Base-by-base conservation (phyloP, 2,329 filamentous ascomycete species). In the Thielaviopsis punctulata region DNA sequence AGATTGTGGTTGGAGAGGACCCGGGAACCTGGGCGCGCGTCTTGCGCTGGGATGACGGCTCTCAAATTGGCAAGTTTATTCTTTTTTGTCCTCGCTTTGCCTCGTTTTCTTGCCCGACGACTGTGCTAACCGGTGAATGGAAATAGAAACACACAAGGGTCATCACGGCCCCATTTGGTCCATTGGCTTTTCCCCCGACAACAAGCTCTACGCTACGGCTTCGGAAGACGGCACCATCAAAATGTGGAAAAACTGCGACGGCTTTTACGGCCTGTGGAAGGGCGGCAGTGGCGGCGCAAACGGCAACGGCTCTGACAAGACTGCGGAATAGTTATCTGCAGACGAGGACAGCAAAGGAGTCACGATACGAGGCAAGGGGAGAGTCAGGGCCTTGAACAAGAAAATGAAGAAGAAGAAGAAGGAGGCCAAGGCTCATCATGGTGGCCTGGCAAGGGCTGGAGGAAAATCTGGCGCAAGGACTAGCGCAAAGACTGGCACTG, bases 151-250 rank as follows among this genome's bases (percentile, higher is more conserved):
- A 12, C 86, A 94, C 69, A 95, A 95, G 68, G 92, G 92, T 22
- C 92, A 98, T 60, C 92, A 98, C 62, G 92, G 92, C 1, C 90
- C 90, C 1, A 92, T 98, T 56, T 98, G 92, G 92, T 95, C 88
- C 5, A 81, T 93, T 55, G 83, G 84, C 53, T 98, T 95, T 66
- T 92, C 89, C 0, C 92, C 92, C 0, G 92, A 98, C 62, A 89
- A 89, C 46, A 95, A 94, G 64, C 71, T 98, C 7, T 98, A 96
- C 63, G 92, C 89, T 1, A 98, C 92, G 1, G 92, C 86, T 25
- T 95, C 89, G 48, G 92, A 98, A 64, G 92, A 98, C 61, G 92
- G 92, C 41, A 98, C 92, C 0, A 93, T 98, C 65, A 98, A 98
- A 69, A 73, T 98, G 71, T 82, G 79, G 79, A 82, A 82, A 68